These are phyloP conservation scores for Russula sp. DNA, from an alignment of 768 basidiomycete species.

Conservation along the genomic window DNA sequence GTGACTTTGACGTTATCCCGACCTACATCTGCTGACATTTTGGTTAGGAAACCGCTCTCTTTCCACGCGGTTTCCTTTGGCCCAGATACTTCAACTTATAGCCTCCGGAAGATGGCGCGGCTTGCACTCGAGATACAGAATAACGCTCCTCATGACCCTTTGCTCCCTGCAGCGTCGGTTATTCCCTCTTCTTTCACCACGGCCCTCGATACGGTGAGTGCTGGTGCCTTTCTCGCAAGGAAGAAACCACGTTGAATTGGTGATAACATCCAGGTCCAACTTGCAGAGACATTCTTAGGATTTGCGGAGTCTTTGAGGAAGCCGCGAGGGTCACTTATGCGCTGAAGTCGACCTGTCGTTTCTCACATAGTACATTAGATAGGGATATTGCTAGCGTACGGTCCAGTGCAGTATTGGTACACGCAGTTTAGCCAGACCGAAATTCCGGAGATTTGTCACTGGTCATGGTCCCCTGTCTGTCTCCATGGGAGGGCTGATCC, in stretches of 20 bases:
- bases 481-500: too few relatives aligned
- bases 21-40: not conserved
- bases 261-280: constrained; percentile 35
- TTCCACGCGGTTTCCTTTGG: constrained; percentile 58
- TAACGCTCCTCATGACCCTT: constrained; percentile 35
- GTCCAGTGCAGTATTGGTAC: not conserved
- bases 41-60: constrained; percentile 42
- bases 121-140: constrained; percentile 45
- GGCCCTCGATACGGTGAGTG: constrained; percentile 45
- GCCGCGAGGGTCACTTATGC: constrained; percentile 44
- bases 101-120: constrained; percentile 42
- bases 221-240: not conserved
- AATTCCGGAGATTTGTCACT: not conserved
- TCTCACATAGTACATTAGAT: too few relatives aligned
- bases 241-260: not conserved
- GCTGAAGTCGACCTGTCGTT: constrained; percentile 11
- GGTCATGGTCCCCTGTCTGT: too few relatives aligned
- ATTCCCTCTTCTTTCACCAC: constrained; percentile 41
- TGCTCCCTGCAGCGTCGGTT: constrained; percentile 24
- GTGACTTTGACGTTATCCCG: not conserved
- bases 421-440: not conserved
- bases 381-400: not conserved
- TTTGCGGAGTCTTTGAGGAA: constrained; percentile 52
- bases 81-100: constrained; percentile 21
- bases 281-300: constrained; percentile 51